Evolutionary conservation across 352 stramenopile species (phyloP).

Genomic region (Pythium pyrilobum): DNA sequence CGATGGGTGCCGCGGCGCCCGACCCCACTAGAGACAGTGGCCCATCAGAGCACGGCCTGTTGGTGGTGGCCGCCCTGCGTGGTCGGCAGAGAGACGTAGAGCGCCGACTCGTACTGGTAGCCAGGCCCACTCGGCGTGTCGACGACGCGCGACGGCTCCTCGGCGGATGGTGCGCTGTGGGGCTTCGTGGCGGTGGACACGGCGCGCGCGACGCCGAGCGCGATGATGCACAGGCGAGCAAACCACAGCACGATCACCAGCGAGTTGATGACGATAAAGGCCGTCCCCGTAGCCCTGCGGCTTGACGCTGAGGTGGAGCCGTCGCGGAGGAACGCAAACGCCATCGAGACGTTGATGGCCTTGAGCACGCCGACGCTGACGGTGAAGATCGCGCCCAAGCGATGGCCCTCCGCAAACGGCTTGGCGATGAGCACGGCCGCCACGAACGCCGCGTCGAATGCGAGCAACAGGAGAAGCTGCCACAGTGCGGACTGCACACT

Average conservation of each 20-base stretch:
- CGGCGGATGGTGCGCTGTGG: no score
- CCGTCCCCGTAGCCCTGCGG: neutral
- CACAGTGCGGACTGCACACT: slow-evolving; percentile 2
- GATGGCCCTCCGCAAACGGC: slow-evolving; percentile 10
- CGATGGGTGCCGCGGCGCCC: no score
- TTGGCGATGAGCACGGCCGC: slow-evolving; percentile 5
- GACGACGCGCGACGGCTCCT: no score
- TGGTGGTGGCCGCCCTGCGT: no score
- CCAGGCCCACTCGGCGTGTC: no score
- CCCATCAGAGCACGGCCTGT: no score
- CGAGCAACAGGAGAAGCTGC: slow-evolving; percentile 15
- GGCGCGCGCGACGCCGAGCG: neutral
- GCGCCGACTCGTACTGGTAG: no score
- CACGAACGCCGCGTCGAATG: slow-evolving; percentile 16
- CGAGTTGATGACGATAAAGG: slow-evolving; percentile 19
- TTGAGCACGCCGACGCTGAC: neutral
- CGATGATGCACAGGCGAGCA: slow-evolving; percentile 5
- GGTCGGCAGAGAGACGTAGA: no score
- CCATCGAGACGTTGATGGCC: slow-evolving; percentile 12
- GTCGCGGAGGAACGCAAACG: slow-evolving; percentile 17
- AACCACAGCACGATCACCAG: slow-evolving; percentile 19
- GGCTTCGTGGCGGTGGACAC: neutral
- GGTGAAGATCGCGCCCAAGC: neutral
- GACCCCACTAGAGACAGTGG: no score
- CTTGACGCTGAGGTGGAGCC: neutral